Base-by-base conservation (phyloP, 805 yeast species). In the Wickerhamiella galacta region DNA sequence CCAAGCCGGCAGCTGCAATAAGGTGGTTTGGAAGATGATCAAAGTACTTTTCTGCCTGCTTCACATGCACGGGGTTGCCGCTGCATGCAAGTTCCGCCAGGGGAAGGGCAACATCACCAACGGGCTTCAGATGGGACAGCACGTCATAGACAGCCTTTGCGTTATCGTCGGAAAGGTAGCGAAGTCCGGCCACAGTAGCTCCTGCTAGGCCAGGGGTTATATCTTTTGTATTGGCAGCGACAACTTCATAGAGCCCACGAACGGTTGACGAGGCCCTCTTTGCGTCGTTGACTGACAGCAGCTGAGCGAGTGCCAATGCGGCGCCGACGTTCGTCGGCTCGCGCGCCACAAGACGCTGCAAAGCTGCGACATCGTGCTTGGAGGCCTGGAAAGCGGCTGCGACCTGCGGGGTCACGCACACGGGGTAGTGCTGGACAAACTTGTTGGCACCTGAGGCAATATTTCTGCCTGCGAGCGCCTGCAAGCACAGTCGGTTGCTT, bases 141-240 rank as follows among this genome's bases (percentile, higher is more conserved):
- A 23, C 9, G 6, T 25, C 7, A 9, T 8, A 14, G 11, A 25
- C 11, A 12, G 28, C 28, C 16, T 8, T 14, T 5, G 12, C 14
- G 28, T 6, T 7, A 8, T 14, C 19, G 19, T 29, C 28, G 20
- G 34, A 8, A 14, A 11, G 21, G 9, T 49, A 38, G 39, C 68
- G 75, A 47, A 66, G 70, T 5, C 74, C 45, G 10, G 68, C 57
- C 7, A 66, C 56, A 19, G 72, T 51, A 4, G 64, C 52, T 18
- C 71, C 68, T 25, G 66, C 56, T 28, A 75, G 47, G 3, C 69
- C 68, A 3, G 79, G 75, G 4, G 44, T 35, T 19, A 24, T 21
- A 10, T 22, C 33, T 27, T 44, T 40, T 7, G 30, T 19, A 25
- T 40, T 39, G 22, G 40, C 25, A 42, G 39, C 35, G 42, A 40